Conservation (phyloP, 176 grass and related monocot species). For the Alopecurus myosuroides region DNA sequence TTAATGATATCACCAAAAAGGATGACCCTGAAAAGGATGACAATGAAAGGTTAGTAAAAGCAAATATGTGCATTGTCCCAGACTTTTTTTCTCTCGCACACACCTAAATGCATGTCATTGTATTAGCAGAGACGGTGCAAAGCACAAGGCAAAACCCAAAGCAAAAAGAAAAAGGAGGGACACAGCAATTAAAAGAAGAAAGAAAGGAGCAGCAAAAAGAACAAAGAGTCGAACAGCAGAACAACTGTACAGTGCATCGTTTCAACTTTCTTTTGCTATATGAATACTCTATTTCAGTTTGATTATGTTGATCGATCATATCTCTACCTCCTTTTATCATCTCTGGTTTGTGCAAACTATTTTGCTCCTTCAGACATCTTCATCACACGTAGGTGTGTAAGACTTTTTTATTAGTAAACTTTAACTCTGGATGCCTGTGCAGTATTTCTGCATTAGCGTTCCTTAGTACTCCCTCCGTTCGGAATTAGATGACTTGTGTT, state of each 20-base stretch:
- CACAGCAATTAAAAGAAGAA: not conserved
- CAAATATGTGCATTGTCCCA: not conserved
- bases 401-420: not conserved
- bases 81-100: not conserved
- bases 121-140: not conserved
- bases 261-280: not conserved
- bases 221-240: not conserved
- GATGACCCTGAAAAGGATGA: not conserved
- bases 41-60: conserved; percentile 6
- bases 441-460: not conserved
- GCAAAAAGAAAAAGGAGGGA: not conserved
- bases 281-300: not conserved
- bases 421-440: not conserved
- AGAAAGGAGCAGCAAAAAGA: not conserved
- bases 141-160: not conserved
- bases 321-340: not conserved
- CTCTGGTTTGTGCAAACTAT: not conserved
- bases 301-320: not conserved
- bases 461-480: too few species aligned
- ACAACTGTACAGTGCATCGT: not conserved
- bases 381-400: not conserved
- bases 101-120: not conserved
- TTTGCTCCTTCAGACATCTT: not conserved
- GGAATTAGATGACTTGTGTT: too few species aligned
- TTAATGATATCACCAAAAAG: conserved; percentile 4